These are phyloP conservation scores for Gloeophyllum trabeum DNA, from an alignment of 768 basidiomycete species.

Conservation along the genomic window DNA sequence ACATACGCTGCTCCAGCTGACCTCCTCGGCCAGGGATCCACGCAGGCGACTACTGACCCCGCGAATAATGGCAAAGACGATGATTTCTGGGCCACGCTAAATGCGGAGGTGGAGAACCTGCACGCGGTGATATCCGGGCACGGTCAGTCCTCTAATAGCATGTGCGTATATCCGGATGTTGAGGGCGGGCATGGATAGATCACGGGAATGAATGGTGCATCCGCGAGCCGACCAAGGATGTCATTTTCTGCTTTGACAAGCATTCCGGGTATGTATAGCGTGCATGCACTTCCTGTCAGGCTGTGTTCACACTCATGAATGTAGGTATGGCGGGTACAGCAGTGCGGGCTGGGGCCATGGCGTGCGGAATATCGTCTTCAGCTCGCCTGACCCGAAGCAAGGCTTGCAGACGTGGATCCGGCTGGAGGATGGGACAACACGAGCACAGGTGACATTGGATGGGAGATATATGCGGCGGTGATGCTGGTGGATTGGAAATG, in stretches of 20 bases:
- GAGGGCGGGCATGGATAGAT: constrained; percentile 25
- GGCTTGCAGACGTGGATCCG: constrained; percentile 55
- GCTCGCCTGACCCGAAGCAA: constrained; percentile 29
- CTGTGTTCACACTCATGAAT: constrained; percentile 3
- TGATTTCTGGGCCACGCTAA: constrained; percentile 54
- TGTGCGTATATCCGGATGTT: background rate
- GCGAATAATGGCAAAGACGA: constrained; percentile 33
- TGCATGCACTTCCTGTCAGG: background rate
- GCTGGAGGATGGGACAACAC: constrained; percentile 45
- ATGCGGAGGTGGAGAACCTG: constrained; percentile 47
- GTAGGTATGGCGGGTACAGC: constrained; percentile 58
- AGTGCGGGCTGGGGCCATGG: constrained; percentile 47
- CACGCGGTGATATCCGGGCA: constrained; percentile 64
- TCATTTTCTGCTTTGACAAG: constrained; percentile 70
- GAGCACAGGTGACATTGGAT: constrained; percentile 42
- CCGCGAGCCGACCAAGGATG: constrained; percentile 45
- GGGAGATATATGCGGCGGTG: constrained; percentile 22
- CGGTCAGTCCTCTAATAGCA: constrained; percentile 24
- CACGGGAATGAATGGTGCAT: constrained; percentile 78
- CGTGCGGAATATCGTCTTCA: constrained; percentile 51
- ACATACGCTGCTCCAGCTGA: constrained; percentile 30
- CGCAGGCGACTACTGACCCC: constrained; percentile 37
- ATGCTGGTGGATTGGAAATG: too few relatives aligned
- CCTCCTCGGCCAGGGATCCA: constrained; percentile 38
- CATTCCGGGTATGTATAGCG: constrained; percentile 47